Conservation (phyloP, 2,329 filamentous ascomycete species). For the Magnaporthiopsis rhizophila region DNA sequence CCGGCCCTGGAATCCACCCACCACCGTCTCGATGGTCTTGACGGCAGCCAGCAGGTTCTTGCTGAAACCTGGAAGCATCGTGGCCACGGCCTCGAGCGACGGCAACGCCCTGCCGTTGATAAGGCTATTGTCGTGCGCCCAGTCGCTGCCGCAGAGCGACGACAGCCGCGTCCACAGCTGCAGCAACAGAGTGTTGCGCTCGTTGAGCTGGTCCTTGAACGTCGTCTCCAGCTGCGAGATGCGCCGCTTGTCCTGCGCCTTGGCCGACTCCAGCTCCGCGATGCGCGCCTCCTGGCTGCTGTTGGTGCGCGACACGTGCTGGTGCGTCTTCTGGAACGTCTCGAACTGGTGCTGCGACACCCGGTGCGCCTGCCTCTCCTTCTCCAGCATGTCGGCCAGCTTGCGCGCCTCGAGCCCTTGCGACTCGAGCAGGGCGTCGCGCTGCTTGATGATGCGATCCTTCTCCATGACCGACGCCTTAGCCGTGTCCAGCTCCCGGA, state of each 20-base stretch:
- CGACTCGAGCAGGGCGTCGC: constrained; percentile 80
- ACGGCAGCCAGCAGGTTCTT: constrained; percentile 82
- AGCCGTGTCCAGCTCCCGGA: constrained; percentile 71
- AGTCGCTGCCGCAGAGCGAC: constrained; percentile 79
- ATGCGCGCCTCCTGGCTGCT: constrained; percentile 79
- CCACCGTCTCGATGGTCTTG: constrained; percentile 75
- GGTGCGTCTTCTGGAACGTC: constrained; percentile 77
- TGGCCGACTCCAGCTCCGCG: constrained; percentile 74
- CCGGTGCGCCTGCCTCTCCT: constrained; percentile 76
- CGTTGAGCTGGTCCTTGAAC: constrained; percentile 78
- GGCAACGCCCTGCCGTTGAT: constrained; percentile 80
- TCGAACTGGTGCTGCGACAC: constrained; percentile 85
- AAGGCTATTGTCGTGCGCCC: constrained; percentile 81
- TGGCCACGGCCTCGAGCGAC: constrained; percentile 76
- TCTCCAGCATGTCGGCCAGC: constrained; percentile 80
- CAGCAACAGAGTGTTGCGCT: constrained; percentile 82
- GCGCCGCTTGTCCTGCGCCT: constrained; percentile 69
- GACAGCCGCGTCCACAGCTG: constrained; percentile 87
- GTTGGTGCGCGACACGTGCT: constrained; percentile 78
- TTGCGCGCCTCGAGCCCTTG: constrained; percentile 81
- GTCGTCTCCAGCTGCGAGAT: constrained; percentile 68
- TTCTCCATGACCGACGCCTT: constrained; percentile 79
- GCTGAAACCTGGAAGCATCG: constrained; percentile 79
- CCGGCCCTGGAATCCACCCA: constrained; percentile 68
- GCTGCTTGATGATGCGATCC: constrained; percentile 80